Evolutionary conservation across 768 basidiomycete species (phyloP), one percentile per base, ranked within the genome.

Genomic region (Paxillus rubicundulus): DNA sequence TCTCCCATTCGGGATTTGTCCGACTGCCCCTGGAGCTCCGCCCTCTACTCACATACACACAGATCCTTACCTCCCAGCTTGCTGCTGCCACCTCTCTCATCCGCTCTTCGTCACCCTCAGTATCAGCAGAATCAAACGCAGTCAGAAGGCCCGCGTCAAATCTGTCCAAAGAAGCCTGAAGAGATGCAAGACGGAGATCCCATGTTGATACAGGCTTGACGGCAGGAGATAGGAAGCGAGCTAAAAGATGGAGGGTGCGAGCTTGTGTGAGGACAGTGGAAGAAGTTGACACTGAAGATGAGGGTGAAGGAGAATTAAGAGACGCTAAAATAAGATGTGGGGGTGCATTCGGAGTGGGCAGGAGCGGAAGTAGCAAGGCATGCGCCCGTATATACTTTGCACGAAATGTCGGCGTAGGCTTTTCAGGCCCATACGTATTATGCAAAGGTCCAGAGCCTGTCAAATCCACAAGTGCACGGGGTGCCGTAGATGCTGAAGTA

Each of bases 61-160:
- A 62, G 36, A 78, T 69, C 80, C 86, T 89, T 0, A 97, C 82
- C 56, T 87, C 82, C 93, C 93, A 98, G 62, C 89, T 87, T 0
- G 89, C 82, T 50, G 82, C 82, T 5, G 94, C 91, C 0, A 86
- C 87, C 49, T 89, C 84, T 47, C 78, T 76, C 95, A 98, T 98
- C 12, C 73, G 80, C 1, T 55, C 65, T 62, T 96, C 92, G 56
- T 96, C 83, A 5, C 74, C 77, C 27, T 77, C 77, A 7, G 81
- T 78, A 67, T 97, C 95, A 0, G 90, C 89, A n/a, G 73, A 71
- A 63, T 98, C 96, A 62, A 99, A 99, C 0, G 86, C 87, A 1
- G 86, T 80, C n/a, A 99, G 76, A 12, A 96, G 76, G 24, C 76
- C 80, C 12, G 89, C 88, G 59, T 98, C 92, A 70, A 96, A 98